These are phyloP conservation scores for Debaryomycetaceae sp. DNA, from an alignment of 1,139 yeast species.

Conservation along the genomic window DNA sequence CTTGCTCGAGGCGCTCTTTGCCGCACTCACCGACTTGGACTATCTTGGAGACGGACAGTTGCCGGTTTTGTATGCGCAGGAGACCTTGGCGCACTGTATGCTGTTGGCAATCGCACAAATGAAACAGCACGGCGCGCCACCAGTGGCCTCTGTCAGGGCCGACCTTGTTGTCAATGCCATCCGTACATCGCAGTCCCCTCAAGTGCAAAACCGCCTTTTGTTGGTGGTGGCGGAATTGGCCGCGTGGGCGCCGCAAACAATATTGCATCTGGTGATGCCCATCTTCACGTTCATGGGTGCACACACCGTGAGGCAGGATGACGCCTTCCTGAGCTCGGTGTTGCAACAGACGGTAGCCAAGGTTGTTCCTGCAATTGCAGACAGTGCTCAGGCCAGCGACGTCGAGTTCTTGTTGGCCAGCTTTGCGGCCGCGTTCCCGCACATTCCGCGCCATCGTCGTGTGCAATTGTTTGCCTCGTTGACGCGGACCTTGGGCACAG, in stretches of 20 bases:
- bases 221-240: constrained; percentile 87
- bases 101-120: constrained; percentile 58
- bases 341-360: constrained; percentile 88
- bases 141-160: constrained; percentile 73
- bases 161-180: constrained; percentile 89
- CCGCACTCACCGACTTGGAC: constrained; percentile 77
- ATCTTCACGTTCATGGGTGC: constrained; percentile 99
- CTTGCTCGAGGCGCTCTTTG: constrained; percentile 57
- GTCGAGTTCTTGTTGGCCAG: constrained; percentile 82
- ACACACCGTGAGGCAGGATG: constrained; percentile 93
- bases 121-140: constrained; percentile 53
- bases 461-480: constrained; percentile 77
- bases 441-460: constrained; percentile 95
- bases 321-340: constrained; percentile 87
- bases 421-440: constrained; percentile 89
- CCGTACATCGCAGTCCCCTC: constrained; percentile 85
- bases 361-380: constrained; percentile 86
- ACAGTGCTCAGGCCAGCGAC: constrained; percentile 55
- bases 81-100: constrained; percentile 85
- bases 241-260: constrained; percentile 82
- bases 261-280: constrained; percentile 96
- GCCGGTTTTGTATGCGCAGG: constrained; percentile 89
- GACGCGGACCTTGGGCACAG: constrained; percentile 71
- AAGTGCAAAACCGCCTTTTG: constrained; percentile 84
- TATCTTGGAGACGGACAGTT: constrained; percentile 89